phyloP scores from a whole-genome alignment of 1,284 basidiomycete genomes.

The Sporisorium exsertum region DNA sequence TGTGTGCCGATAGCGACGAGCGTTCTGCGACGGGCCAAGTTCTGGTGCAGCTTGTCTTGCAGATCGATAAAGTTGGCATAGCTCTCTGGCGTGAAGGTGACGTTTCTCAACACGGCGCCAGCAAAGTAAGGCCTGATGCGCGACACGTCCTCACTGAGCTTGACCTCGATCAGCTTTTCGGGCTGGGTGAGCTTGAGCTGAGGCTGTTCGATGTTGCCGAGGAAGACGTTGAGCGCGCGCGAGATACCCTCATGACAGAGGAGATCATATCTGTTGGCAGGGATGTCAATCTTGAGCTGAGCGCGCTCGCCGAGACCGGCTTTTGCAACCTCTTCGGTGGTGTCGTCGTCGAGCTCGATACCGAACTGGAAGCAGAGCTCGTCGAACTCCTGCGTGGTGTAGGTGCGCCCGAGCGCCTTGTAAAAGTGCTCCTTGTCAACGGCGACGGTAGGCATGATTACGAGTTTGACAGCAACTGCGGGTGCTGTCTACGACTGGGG shows the following conservation, averaged over 20 bases:
- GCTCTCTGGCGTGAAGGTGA: slow-evolving; percentile 85
- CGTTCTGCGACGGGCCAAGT: slow-evolving; percentile 88
- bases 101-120: slow-evolving; percentile 87
- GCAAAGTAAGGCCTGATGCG: slow-evolving; percentile 91
- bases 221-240: slow-evolving; percentile 86
- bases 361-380: slow-evolving; percentile 97
- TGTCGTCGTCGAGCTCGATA: slow-evolving; percentile 97
- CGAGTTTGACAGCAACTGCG: background rate
- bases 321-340: slow-evolving; percentile 86
- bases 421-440: slow-evolving; percentile 96
- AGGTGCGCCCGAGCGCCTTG: slow-evolving; percentile 84
- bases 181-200: slow-evolving; percentile 54
- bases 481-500: background rate
- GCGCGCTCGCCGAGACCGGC: slow-evolving; percentile 80
- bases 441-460: slow-evolving; percentile 87
- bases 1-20: slow-evolving; percentile 98
- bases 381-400: slow-evolving; percentile 86
- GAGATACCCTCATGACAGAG: slow-evolving; percentile 97
- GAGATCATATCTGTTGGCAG: slow-evolving; percentile 96
- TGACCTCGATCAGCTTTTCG: slow-evolving; percentile 52
- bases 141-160: slow-evolving; percentile 40
- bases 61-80: slow-evolving; percentile 96
- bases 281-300: slow-evolving; percentile 98
- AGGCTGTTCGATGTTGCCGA: slow-evolving; percentile 79
- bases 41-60: slow-evolving; percentile 98